Base-by-base conservation (phyloP, 75 land plant species). In the Cupressus sempervirens region DNA sequence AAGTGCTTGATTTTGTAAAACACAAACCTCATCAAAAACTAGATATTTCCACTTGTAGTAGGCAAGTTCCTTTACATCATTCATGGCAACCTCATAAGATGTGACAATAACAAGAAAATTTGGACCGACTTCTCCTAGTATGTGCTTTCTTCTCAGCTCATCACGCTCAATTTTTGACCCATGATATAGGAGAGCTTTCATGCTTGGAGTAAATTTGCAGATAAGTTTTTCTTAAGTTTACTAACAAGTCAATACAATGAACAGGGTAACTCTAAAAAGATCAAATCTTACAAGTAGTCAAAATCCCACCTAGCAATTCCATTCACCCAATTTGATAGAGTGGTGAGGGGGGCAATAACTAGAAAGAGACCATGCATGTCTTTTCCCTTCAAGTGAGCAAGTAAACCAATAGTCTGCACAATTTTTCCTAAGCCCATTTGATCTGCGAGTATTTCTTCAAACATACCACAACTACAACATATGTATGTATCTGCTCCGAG, bases 371-470 rank as follows among this genome's bases (percentile, higher is more conserved):
- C 99, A 91, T 94, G 84, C 88, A 97, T 83, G 23, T 94, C 94
- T 72, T 89, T 94, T 30, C 95, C 96, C 85, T 96, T 98, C 54
- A 98, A 76, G 86, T 98, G 99, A 14, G 99, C 94, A 75, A 98
- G 91, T 84, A 98, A 90, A 43, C 90, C 96, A 85, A 98, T 96
- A 15, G 99, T 96, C 85, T 98, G 99, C 54, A 98, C 92, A 36
- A 98, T 98, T 88, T 98, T 98, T n/a, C 99, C 99, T 70, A 98
- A 92, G 0, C 99, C 99, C 99, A 98, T 98, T 87, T 98, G 99
- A 88, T 98, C 99, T 52, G 99, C 99, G 74, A 98, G 90, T 72
- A 98, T 98, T 16, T 97, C 99, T n/a, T n/a, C n/a, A n/a, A n/a
- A n/a, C n/a, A n/a, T n/a, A n/a, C n/a, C n/a, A n/a, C n/a, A n/a